Evolutionary conservation across 768 basidiomycete species (phyloP).

Genomic region (Phanerochaete carnosa): DNA sequence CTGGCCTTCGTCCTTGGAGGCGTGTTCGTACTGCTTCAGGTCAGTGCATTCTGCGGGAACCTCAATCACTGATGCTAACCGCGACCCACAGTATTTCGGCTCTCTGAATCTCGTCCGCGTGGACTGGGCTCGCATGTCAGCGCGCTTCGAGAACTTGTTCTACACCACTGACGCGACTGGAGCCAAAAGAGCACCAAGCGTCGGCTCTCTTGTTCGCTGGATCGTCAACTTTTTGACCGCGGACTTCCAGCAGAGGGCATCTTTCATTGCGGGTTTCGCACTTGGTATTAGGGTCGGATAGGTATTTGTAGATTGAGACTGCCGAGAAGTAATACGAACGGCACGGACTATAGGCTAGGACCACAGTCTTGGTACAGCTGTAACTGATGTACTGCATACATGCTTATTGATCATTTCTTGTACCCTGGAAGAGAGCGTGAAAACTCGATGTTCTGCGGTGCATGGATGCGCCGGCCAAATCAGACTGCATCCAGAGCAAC

Average conservation of each 20-base stretch:
- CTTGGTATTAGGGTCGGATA: constrained; percentile 82
- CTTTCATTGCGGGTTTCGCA: constrained; percentile 80
- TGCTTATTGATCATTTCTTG: no score
- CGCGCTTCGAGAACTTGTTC: constrained; percentile 70
- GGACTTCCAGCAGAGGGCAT: constrained; percentile 88
- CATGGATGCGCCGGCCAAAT: constrained; percentile 20
- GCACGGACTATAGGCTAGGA: no score
- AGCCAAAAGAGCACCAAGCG: constrained; percentile 54
- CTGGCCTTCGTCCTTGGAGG: constrained; percentile 88
- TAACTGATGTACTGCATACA: no score
- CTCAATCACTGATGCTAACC: not conserved
- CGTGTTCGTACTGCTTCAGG: constrained; percentile 88
- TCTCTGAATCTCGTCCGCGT: constrained; percentile 71
- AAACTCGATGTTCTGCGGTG: constrained; percentile 64
- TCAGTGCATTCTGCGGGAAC: constrained; percentile 22
- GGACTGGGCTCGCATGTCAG: constrained; percentile 69
- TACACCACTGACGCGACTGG: constrained; percentile 62
- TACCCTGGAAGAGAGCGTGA: no score
- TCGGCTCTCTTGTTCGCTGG: constrained; percentile 62
- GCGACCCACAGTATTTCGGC: constrained; percentile 63
- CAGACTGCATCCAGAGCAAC: constrained; percentile 5
- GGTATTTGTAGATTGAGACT: constrained; percentile 4
- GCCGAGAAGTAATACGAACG: no score
- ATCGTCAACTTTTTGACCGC: constrained; percentile 81
- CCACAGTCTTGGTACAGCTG: no score